Percentiles rank a stretch among this genome's conserved stretches.
These are phyloP conservation scores for Neltuma alba DNA, from an alignment of 306 rosid species.

Conservation along the genomic window DNA sequence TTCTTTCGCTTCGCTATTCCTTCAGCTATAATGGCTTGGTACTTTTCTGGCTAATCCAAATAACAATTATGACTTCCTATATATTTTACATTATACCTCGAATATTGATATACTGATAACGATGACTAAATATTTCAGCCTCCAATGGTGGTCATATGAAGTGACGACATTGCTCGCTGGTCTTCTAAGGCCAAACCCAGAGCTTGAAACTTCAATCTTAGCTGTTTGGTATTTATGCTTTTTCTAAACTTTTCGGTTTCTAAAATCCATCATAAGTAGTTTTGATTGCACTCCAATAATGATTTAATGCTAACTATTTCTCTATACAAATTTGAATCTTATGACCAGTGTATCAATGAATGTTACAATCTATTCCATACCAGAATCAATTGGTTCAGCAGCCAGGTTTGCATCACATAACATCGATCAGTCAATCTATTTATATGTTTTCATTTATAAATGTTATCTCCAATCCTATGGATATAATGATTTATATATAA, in stretches of 20 bases:
- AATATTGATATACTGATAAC: background rate
- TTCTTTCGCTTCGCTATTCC: no score
- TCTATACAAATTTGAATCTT: background rate
- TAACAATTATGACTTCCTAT: no score
- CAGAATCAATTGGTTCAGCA: slow-evolving; percentile 75
- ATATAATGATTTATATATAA: no score
- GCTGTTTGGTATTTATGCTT: slow-evolving; percentile 42
- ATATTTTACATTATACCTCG: no score
- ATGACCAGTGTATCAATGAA: slow-evolving; percentile 54
- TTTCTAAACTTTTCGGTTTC: no score
- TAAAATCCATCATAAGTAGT: no score
- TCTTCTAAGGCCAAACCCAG: slow-evolving; percentile 67
- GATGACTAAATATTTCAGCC: slow-evolving; percentile 46
- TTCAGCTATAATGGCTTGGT: no score
- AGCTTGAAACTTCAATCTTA: slow-evolving; percentile 78
- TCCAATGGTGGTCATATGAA: slow-evolving; percentile 85
- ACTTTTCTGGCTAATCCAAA: no score
- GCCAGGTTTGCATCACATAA: slow-evolving; percentile 58
- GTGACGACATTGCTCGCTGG: slow-evolving; percentile 68
- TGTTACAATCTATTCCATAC: slow-evolving; percentile 56
- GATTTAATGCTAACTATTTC: background rate
- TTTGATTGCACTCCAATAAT: no score
- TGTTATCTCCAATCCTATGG: no score
- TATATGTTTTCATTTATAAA: background rate
- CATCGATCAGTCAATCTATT: background rate